Conservation (phyloP, 192 early-diverging fungal genomes). For the Backusella parvicylindrica region DNA sequence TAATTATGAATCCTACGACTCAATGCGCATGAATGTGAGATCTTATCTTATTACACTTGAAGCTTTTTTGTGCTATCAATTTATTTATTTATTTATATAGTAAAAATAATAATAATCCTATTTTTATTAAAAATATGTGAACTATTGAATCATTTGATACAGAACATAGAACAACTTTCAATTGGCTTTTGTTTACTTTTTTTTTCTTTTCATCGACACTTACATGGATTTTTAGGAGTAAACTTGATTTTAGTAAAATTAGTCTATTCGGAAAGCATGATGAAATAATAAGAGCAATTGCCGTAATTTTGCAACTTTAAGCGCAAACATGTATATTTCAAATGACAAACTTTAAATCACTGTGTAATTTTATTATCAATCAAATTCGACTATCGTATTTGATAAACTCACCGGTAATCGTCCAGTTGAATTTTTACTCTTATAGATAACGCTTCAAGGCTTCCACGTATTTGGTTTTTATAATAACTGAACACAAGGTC, state of each 20-base stretch:
- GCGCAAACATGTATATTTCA: not conserved
- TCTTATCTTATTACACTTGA: not conserved
- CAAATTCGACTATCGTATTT: not conserved
- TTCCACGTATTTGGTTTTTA: not conserved
- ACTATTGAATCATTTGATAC: not conserved
- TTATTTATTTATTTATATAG: not conserved
- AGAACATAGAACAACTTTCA: not conserved
- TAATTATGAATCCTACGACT: not conserved
- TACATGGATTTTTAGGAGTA: not conserved
- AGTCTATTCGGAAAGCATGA: not conserved
- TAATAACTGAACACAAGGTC: not conserved
- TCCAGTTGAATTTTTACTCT: not conserved
- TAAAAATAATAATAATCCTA: not conserved
- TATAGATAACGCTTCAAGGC: not conserved
- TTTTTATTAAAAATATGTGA: not conserved
- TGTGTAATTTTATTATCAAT: slow-evolving; percentile 1
- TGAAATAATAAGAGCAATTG: not conserved
- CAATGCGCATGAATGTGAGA: not conserved
- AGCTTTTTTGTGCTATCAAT: not conserved
- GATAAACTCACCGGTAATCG: slow-evolving; percentile 3
- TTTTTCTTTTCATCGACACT: not conserved
- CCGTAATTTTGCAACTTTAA: not conserved
- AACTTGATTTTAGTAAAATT: not conserved
- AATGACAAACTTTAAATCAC: not conserved
- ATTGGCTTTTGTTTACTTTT: too few relatives aligned